Evolutionary conservation across 495 filamentous ascomycete genomes (phyloP), one percentile per base, ranked within the genome.

Genomic region (Aspergillus incahuasiensis): DNA sequence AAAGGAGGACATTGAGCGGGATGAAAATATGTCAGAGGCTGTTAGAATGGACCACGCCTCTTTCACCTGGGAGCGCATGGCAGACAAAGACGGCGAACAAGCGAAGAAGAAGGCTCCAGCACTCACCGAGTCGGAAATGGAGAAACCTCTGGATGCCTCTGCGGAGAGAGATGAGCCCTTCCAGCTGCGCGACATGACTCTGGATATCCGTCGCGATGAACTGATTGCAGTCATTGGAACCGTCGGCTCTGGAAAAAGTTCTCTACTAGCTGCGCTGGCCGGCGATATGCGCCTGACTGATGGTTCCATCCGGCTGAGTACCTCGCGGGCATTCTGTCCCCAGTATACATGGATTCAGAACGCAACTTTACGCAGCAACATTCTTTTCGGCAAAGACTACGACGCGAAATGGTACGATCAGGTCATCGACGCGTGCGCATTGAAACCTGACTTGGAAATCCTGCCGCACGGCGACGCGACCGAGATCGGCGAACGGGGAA

Each of bases 281-380:
- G 92, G 94, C 25, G 92, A 98, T 60, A 98, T 98, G 94, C 80
- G 91, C 18, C 82, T 84, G 65, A 94, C 89, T 0, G 70, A 73
- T 12, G 94, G 94, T 1, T 75, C 79, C 34, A 78, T 96, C 6
- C 79, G 79, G 5, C 74, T 96, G 50, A 90, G 91, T 44, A 88
- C 88, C 1, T 83, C 82, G 1, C 74, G 91, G 47, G 88, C 91
- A 0, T 96, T 95, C 61, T 98, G 94, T 61, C 91, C 94, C 0
- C 94, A 98, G 63, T 95, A 94, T 64, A 89, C 94, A 3, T 98
- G 94, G 94, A 97, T 98, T 44, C 92, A 97, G 63, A 98, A 97
- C 62, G 76, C 90, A 0, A 87, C 85, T 13, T 85, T 97, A 5
- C 84, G 79, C 54, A 81, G 95, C 49, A 98, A 98, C 60, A 94